A percentile compares a stretch with the other conserved stretches of the same genome.
These are phyloP conservation scores for Ochetophila trinervis DNA, from an alignment of 306 rosid species.

Conservation along the genomic window DNA sequence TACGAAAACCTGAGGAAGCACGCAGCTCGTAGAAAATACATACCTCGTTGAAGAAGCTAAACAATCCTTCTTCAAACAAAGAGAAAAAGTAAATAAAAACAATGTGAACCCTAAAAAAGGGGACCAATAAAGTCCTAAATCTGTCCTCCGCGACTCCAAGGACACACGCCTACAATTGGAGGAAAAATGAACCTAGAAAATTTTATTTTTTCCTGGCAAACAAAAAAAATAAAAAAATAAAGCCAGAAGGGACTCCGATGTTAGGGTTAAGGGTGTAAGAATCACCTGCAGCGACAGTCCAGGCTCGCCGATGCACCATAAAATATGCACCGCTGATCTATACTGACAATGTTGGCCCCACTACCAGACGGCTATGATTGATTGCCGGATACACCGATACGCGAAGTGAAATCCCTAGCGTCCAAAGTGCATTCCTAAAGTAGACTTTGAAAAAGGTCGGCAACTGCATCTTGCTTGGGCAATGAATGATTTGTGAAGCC, in stretches of 20 bases:
- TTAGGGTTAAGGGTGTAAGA: conserved; percentile 12
- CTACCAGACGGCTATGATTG: too few relatives aligned
- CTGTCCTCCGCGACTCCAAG: not conserved
- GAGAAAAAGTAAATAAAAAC: not conserved
- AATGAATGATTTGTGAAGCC: too few relatives aligned
- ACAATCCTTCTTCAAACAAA: not conserved
- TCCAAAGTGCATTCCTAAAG: too few relatives aligned
- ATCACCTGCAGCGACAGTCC: conserved; percentile 13
- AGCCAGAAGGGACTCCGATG: not conserved
- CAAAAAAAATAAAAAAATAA: not conserved
- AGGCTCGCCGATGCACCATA: not conserved
- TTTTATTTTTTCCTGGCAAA: too few relatives aligned
- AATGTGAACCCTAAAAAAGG: conserved; percentile 16
- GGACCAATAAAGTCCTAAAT: not conserved
- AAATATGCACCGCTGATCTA: too few relatives aligned
- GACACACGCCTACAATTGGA: not conserved
- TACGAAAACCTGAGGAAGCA: not conserved
- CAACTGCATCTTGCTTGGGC: too few relatives aligned
- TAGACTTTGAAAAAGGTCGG: too few relatives aligned
- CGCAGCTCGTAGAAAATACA: not conserved
- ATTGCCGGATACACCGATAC: too few relatives aligned
- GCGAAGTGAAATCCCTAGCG: too few relatives aligned
- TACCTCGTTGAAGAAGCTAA: conserved; percentile 12
- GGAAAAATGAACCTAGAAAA: not conserved
- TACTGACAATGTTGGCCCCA: too few relatives aligned